Percentiles rank a stretch among this genome's conserved stretches.
Evolutionary conservation across 192 early-diverging fungal genomes (phyloP).

Genomic region (Bifiguratus adelaidae): DNA sequence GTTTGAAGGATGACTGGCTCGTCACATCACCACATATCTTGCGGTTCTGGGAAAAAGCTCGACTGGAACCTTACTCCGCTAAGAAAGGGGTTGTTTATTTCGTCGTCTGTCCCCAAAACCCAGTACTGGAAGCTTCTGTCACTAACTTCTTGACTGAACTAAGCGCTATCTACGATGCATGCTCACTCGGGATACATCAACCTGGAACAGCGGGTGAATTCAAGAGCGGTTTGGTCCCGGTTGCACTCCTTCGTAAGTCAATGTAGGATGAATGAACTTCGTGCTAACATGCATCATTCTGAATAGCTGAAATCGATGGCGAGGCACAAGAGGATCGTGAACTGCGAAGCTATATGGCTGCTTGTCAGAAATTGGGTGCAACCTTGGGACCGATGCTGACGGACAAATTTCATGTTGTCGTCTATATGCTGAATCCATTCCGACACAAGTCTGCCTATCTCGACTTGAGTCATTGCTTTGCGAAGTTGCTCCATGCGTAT

Average conservation of each 20-base stretch:
- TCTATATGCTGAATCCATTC: conserved; percentile 40
- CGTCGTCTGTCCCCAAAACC: conserved; percentile 33
- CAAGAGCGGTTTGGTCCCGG: conserved; percentile 29
- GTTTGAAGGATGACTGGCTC: conserved; percentile 37
- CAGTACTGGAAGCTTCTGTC: conserved; percentile 17
- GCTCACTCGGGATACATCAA: conserved; percentile 31
- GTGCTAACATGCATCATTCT: neutral
- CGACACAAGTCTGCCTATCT: conserved; percentile 28
- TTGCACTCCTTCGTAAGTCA: conserved; percentile 26
- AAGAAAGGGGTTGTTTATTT: conserved; percentile 41
- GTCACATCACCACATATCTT: conserved; percentile 37
- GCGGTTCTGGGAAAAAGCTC: conserved; percentile 43
- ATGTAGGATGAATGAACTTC: neutral
- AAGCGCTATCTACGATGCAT: conserved; percentile 32
- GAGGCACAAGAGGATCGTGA: conserved; percentile 25
- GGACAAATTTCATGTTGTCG: conserved; percentile 29
- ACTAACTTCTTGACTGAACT: conserved; percentile 31
- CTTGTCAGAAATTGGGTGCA: conserved; percentile 29
- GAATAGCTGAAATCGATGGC: conserved; percentile 12
- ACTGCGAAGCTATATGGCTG: conserved; percentile 30
- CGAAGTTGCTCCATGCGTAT: conserved; percentile 27
- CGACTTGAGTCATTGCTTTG: conserved; percentile 35
- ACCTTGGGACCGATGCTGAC: conserved; percentile 19
- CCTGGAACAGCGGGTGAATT: conserved; percentile 22
- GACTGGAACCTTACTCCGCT: conserved; percentile 36